These are phyloP conservation scores for Globisporangium uncinulatum DNA, from an alignment of 352 stramenopile genomes.

Conservation along the genomic window DNA sequence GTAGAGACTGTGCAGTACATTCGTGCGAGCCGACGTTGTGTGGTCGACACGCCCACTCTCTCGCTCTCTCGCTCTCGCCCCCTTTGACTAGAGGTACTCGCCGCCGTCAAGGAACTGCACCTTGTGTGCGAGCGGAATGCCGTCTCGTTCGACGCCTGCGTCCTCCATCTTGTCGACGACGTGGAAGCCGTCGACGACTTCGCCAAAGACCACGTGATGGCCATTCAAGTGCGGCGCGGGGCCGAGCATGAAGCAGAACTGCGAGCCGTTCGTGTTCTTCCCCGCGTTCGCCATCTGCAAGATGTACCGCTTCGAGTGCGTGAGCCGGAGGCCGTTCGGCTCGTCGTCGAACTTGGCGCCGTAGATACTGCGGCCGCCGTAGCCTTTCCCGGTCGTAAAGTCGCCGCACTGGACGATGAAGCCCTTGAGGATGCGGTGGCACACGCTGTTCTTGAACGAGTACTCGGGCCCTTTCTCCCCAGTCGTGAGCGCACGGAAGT, in stretches of 20 bases:
- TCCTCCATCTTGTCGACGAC: slow-evolving; percentile 82
- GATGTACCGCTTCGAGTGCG: slow-evolving; percentile 78
- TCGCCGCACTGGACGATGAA: slow-evolving; percentile 99
- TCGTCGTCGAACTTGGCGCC: slow-evolving; percentile 97
- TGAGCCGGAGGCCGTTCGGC: slow-evolving; percentile 82
- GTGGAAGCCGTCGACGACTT: slow-evolving; percentile 77
- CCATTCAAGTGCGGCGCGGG: slow-evolving; percentile 70
- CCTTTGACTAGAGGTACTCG: slow-evolving; percentile 32
- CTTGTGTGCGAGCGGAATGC: slow-evolving; percentile 65
- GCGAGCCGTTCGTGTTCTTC: slow-evolving; percentile 96
- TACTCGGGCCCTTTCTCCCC: slow-evolving; percentile 92
- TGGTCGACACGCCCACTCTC: background rate
- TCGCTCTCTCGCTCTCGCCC: background rate
- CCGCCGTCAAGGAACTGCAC: slow-evolving; percentile 68
- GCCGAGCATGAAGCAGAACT: slow-evolving; percentile 99
- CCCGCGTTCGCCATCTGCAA: slow-evolving; percentile 98
- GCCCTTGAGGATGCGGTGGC: slow-evolving; percentile 97
- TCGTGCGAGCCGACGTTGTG: background rate
- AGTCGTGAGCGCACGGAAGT: slow-evolving; percentile 96
- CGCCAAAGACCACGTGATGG: slow-evolving; percentile 82
- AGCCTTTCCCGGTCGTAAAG: slow-evolving; percentile 91
- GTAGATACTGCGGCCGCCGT: slow-evolving; percentile 97
- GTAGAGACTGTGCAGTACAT: background rate
- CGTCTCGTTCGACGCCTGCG: slow-evolving; percentile 53
- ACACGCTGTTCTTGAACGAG: slow-evolving; percentile 96